These are phyloP conservation scores for Aspergillus caelatus DNA, from an alignment of 2,329 filamentous ascomycete species.

Conservation along the genomic window DNA sequence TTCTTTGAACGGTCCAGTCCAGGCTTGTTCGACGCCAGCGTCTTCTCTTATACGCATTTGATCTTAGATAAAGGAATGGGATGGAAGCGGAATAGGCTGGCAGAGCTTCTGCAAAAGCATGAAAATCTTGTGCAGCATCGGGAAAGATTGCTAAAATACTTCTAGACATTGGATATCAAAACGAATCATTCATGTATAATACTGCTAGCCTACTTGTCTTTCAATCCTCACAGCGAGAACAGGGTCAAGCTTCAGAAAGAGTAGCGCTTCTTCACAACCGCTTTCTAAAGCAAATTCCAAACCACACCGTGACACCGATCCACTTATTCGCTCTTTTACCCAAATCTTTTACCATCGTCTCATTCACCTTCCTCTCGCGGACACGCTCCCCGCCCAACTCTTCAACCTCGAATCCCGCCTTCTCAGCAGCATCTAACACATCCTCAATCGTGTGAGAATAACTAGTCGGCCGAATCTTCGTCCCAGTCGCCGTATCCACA, in stretches of 20 bases:
- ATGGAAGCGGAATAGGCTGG: slow-evolving; percentile 67
- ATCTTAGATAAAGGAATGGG: slow-evolving; percentile 66
- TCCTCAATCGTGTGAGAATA: slow-evolving; percentile 59
- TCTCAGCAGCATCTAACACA: slow-evolving; percentile 53
- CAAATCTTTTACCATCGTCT: slow-evolving; percentile 60
- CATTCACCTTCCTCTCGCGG: slow-evolving; percentile 51
- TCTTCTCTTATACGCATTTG: slow-evolving; percentile 88
- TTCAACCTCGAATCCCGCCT: slow-evolving; percentile 50
- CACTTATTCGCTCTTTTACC: slow-evolving; percentile 67
- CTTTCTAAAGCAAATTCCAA: slow-evolving; percentile 53
- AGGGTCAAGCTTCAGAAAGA: slow-evolving; percentile 8
- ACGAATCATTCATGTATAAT: slow-evolving; percentile 19
- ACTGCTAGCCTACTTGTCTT: slow-evolving; percentile 4
- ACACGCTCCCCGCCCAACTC: slow-evolving; percentile 34
- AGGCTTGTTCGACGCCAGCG: slow-evolving; percentile 79
- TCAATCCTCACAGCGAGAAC: background rate
- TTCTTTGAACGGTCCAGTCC: slow-evolving; percentile 64
- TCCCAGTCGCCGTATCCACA: slow-evolving; percentile 53
- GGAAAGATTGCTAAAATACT: slow-evolving; percentile 60
- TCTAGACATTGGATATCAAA: slow-evolving; percentile 26
- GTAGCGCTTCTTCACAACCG: slow-evolving; percentile 10
- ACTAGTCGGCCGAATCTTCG: slow-evolving; percentile 63
- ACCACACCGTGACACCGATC: slow-evolving; percentile 60
- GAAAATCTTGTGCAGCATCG: slow-evolving; percentile 68
- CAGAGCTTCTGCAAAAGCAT: slow-evolving; percentile 58